Evolutionary conservation across 2,329 filamentous ascomycete species (phyloP), one percentile per base, ranked within the genome.

Genomic region (Trichoderma gracile): DNA sequence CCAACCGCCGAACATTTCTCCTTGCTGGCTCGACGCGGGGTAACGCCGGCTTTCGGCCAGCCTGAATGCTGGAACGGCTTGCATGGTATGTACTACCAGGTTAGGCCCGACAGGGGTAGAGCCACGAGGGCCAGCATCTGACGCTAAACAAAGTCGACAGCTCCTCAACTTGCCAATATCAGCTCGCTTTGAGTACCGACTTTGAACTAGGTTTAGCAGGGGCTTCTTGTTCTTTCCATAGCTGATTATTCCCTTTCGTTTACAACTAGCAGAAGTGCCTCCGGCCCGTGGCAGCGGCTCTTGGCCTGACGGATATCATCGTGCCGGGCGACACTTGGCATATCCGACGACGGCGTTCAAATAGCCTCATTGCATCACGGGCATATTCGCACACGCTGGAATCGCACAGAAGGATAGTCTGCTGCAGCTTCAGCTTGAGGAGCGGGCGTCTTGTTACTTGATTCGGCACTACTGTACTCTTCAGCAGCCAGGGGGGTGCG

Each of bases 291-390:
- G 47, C 15, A 43, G 40, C 19, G 38, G 15, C 45, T 53, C 25
- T 45, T 54, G 30, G 59, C 42, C 46, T 62, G 21, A 62, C 59
- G 59, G 59, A 62, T 62, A 62, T 54, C 19, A n/a, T 46, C 33
- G 49, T 62, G 40, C 40, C 38, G 59, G 25, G 25, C 30, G 5
- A 62, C 25, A 46, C 25, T 33, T 54, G 47, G 25, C 49, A 54
- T 63, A 56, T 63, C 52, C 60, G 60, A 30, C 30, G 33, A 43
- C 45, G 52, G 60, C 60, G 60, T 63, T 63, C 60, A 63, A 63
- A 63, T 63, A 63, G 60, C 52, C 30, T 56, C 60, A 56, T 49
- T 27, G 60, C 30, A 56, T 55, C 60, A 21, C 21, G 23, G 45
- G 47, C 27, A 17, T 56, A 42, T 38, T 33, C 30, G 8, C 33